Percentiles rank a stretch among this genome's conserved stretches.
Conservation (phyloP, 2,329 filamentous ascomycete species). For the Helicocarpus griseus region DNA sequence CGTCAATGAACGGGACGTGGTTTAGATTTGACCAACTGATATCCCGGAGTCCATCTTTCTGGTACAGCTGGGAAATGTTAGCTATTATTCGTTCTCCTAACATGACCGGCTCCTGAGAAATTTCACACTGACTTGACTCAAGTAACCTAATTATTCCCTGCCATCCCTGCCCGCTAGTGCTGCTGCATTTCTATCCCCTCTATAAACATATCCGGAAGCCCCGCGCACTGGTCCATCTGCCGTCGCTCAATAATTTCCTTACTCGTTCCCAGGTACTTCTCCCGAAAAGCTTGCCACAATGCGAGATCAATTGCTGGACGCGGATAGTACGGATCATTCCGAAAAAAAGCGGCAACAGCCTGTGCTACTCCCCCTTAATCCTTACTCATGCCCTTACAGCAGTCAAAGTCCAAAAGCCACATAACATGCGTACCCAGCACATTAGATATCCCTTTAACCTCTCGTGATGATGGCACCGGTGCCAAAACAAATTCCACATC, state of each 20-base stretch:
- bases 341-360: conserved; percentile 36
- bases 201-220: conserved; percentile 5
- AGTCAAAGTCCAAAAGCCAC: conserved; percentile 44
- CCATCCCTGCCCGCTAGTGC: no score
- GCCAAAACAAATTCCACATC: conserved; percentile 49
- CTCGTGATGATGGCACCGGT: no score
- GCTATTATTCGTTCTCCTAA: no score
- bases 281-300: conserved; percentile 20
- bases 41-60: no score
- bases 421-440: conserved; percentile 26
- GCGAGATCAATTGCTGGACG: conserved; percentile 21
- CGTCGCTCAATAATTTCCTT: neutral
- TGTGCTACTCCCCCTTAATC: conserved; percentile 31
- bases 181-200: conserved; percentile 4
- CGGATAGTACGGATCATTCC: conserved; percentile 46
- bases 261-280: conserved; percentile 18
- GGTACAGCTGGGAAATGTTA: no score
- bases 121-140: no score
- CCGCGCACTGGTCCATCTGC: neutral
- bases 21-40: no score
- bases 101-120: no score
- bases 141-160: no score
- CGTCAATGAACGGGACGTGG: no score
- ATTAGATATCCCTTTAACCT: no score
- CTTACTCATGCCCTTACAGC: conserved; percentile 29